Conservation (phyloP, 345 rosid species). For the Salix exigua region DNA sequence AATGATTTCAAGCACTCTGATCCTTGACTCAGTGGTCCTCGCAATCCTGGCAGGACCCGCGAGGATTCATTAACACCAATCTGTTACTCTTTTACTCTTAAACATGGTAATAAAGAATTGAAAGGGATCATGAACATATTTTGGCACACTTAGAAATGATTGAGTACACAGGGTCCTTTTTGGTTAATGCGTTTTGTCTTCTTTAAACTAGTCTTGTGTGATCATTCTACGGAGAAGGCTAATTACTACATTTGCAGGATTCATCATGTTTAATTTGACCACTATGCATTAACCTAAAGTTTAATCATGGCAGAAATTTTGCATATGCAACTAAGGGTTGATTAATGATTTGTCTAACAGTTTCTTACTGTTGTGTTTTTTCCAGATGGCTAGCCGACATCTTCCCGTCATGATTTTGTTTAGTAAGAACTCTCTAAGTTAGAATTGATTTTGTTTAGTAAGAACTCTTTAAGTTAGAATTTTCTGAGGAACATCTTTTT, state of each 20-base stretch:
- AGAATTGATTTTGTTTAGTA: not conserved
- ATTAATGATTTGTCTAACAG: not conserved
- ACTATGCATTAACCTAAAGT: not conserved
- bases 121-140: not conserved
- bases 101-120: not conserved
- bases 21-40: constrained; percentile 9
- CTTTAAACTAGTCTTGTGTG: not conserved
- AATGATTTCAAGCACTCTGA: constrained; percentile 25
- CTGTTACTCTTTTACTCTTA: not conserved
- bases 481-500: not conserved
- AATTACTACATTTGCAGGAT: not conserved
- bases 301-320: not conserved
- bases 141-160: constrained; percentile 6
- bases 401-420: not conserved
- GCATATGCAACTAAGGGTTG: not conserved
- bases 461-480: not conserved
- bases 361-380: not conserved
- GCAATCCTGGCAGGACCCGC: not conserved
- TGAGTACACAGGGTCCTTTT: not conserved
- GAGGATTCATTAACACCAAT: not conserved
- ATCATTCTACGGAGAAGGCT: not conserved
- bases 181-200: not conserved
- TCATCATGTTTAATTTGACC: not conserved
- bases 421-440: not conserved
- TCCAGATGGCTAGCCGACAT: not conserved